Base-by-base conservation (phyloP, 345 rosid species). In the Gossypium ekmanianum region DNA sequence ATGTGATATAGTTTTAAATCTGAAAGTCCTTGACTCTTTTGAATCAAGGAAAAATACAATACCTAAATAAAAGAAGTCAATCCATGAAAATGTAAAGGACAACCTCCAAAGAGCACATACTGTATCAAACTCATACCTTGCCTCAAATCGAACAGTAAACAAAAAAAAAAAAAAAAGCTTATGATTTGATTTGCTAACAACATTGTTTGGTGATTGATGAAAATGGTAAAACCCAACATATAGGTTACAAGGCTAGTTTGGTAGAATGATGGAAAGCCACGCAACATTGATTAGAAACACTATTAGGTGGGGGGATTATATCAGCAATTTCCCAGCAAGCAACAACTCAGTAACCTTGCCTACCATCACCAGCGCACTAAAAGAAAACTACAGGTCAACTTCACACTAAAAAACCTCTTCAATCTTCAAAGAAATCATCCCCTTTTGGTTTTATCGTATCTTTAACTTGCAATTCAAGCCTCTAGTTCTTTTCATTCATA, bases 301-400 rank as follows among this genome's bases (percentile, higher is more conserved):
- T 34, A 8, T 20, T 22, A 22, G 70, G 45, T 59, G 41, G 51
- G 20, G 20, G 16, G 72, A 69, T 65, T n/a, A 61, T 65, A 39
- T 73, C 79, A 68, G 54, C 55, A 78, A 55, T 75, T 27, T 11
- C 44, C 51, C 43, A 18, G 76, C 71, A 68, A 65, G 41, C 80
- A 68, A 72, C 80, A 26, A 44, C 67, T 58, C 64, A 43, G 39
- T 20, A 20, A 43, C 75, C 52, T 11, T 43, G 65, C 66, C 75
- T 22, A 76, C 24, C 77, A 27, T 55, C 52, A 48, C 22, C 22
- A 16, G 41, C 47, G 14, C 26, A 64, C 48, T 63, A 64, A 64
- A 1, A n/a, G 18, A 34, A 17, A 39, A 13, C 22, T 7, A 18
- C 0, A 17, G n/a, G 48, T 39, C 68, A n/a, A 63, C 10, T 39